phyloP scores from a whole-genome alignment of 2,329 filamentous ascomycete genomes.

The Xylaria digitata region DNA sequence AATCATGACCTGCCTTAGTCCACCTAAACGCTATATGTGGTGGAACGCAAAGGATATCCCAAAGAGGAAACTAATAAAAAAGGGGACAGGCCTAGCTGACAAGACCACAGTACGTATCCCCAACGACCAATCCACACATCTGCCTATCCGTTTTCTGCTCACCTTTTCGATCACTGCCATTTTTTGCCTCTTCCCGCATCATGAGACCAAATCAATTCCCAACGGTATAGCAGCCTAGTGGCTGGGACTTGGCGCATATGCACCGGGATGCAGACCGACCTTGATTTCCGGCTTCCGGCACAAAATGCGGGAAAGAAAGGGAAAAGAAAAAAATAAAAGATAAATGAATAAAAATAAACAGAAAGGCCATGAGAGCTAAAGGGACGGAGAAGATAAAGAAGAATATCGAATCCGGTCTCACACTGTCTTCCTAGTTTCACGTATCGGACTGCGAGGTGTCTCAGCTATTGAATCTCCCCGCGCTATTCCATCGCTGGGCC shows the following conservation, averaged over 20 bases:
- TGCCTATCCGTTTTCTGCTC: slow-evolving; percentile 9
- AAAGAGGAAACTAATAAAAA: slow-evolving; percentile 33
- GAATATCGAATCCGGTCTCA: neutral
- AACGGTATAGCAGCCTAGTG: slow-evolving; percentile 23
- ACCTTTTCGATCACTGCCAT: slow-evolving; percentile 11
- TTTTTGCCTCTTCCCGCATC: slow-evolving; percentile 3
- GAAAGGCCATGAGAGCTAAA: neutral
- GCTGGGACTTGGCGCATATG: slow-evolving; percentile 39
- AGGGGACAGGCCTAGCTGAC: slow-evolving; percentile 8
- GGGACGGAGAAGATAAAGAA: neutral
- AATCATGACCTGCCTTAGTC: slow-evolving; percentile 20
- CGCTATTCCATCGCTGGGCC: slow-evolving; percentile 3
- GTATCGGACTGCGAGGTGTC: slow-evolving; percentile 28
- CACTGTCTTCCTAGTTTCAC: slow-evolving; percentile 6
- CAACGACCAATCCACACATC: slow-evolving; percentile 18
- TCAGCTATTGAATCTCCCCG: slow-evolving; percentile 16
- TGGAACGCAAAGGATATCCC: slow-evolving; percentile 19
- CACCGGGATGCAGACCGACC: slow-evolving; percentile 36
- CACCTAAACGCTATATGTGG: slow-evolving; percentile 2
- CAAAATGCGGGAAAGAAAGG: slow-evolving; percentile 1
- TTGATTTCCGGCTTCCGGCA: slow-evolving; percentile 39
- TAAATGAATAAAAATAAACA: slow-evolving; percentile 10
- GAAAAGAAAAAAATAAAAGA: slow-evolving; percentile 1
- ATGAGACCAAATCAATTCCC: slow-evolving; percentile 16
- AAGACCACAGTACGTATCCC: slow-evolving; percentile 13